Conservation (phyloP, 805 yeast genomes). For the Candida ponderosae region DNA sequence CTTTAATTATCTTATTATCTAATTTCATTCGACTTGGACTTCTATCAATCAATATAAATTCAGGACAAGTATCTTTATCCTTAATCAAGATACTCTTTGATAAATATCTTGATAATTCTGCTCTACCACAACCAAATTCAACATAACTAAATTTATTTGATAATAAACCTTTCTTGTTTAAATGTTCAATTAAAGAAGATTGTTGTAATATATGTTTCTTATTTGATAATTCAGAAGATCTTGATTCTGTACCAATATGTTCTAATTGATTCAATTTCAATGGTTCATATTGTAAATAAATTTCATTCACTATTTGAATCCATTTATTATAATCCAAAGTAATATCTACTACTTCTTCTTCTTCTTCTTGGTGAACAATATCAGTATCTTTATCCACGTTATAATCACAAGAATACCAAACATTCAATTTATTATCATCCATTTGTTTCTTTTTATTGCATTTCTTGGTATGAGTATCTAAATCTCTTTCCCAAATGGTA, state of each 20-base stretch:
- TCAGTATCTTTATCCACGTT: neutral
- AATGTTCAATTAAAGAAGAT: slow-evolving; percentile 66
- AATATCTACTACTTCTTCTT: slow-evolving; percentile 5
- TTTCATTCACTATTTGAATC: slow-evolving; percentile 27
- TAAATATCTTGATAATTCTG: slow-evolving; percentile 68
- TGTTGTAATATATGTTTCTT: slow-evolving; percentile 81
- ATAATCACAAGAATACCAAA: neutral
- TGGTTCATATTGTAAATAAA: slow-evolving; percentile 27
- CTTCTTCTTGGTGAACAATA: neutral
- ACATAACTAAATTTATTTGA: slow-evolving; percentile 31
- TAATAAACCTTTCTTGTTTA: slow-evolving; percentile 36
- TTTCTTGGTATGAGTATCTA: slow-evolving; percentile 48
- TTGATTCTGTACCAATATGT: slow-evolving; percentile 18
- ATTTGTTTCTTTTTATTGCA: slow-evolving; percentile 43
- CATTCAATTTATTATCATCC: slow-evolving; percentile 36
- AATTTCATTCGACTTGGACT: slow-evolving; percentile 71
- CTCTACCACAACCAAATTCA: slow-evolving; percentile 92
- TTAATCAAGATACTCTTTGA: slow-evolving; percentile 22
- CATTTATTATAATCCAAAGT: slow-evolving; percentile 17
- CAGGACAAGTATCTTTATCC: slow-evolving; percentile 15
- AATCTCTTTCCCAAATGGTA: slow-evolving; percentile 54
- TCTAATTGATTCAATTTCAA: slow-evolving; percentile 18
- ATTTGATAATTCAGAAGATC: slow-evolving; percentile 34
- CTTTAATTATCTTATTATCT: slow-evolving; percentile 60
- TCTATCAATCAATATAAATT: slow-evolving; percentile 64